Evolutionary conservation across 768 basidiomycete genomes (phyloP).

Genomic region (Amylocystis lapponica): DNA sequence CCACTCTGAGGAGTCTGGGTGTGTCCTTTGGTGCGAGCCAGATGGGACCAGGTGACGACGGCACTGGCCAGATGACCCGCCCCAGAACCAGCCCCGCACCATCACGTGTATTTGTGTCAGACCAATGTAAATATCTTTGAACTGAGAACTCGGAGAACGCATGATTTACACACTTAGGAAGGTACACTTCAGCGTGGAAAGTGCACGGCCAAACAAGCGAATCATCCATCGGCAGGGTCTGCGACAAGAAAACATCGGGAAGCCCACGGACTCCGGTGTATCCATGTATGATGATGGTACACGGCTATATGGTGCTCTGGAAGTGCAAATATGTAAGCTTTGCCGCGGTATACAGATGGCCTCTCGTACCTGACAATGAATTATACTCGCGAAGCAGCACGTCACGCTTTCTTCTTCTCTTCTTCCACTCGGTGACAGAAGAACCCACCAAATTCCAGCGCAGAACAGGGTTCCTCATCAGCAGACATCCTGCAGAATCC

Average conservation of each 20-base stretch:
- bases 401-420: neutral
- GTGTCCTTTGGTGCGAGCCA: no score
- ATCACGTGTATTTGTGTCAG: slow-evolving; percentile 1
- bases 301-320: no score
- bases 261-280: neutral
- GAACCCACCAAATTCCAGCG: slow-evolving; percentile 15
- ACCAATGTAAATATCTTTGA: neutral
- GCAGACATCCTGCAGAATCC: slow-evolving; percentile 6
- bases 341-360: no score
- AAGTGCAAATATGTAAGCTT: no score
- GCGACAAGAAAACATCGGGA: no score
- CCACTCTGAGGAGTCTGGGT: neutral
- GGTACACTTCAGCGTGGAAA: neutral
- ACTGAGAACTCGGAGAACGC: neutral
- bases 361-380: neutral
- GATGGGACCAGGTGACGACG: slow-evolving; percentile 14
- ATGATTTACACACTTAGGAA: no score
- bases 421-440: slow-evolving; percentile 5
- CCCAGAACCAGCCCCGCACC: neutral
- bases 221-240: no score
- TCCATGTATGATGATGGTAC: neutral
- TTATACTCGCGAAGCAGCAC: neutral
- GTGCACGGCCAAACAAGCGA: neutral
- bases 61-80: slow-evolving; percentile 12
- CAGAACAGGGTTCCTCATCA: slow-evolving; percentile 13